Evolutionary conservation across 2,329 filamentous ascomycete genomes (phyloP).

Genomic region (Diaporthe aspalathi): DNA sequence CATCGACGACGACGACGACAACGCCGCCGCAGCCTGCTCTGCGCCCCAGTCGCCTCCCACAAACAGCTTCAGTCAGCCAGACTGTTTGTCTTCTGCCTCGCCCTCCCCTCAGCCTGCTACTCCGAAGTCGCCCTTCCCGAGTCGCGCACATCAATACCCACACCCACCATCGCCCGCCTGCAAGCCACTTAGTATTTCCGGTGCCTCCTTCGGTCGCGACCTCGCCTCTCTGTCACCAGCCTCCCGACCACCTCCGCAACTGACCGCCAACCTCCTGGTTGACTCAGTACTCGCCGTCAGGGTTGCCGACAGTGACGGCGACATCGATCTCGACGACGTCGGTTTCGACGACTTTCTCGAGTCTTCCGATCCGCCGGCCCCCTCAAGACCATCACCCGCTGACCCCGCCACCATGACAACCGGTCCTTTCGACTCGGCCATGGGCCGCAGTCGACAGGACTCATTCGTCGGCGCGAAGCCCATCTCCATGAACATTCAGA

Average conservation of each 20-base stretch:
- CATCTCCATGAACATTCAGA: slow-evolving; percentile 75
- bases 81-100: slow-evolving; percentile 52
- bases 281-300: slow-evolving; percentile 39
- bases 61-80: slow-evolving; percentile 48
- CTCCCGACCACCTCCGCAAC: slow-evolving; percentile 39
- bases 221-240: slow-evolving; percentile 43
- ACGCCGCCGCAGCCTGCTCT: slow-evolving; percentile 41
- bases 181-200: slow-evolving; percentile 41
- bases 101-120: slow-evolving; percentile 59
- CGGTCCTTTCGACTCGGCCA: slow-evolving; percentile 68
- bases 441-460: slow-evolving; percentile 70
- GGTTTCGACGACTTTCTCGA: slow-evolving; percentile 47
- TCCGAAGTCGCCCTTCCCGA: slow-evolving; percentile 50
- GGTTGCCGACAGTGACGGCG: slow-evolving; percentile 40
- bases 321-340: slow-evolving; percentile 45
- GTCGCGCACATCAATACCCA: slow-evolving; percentile 38
- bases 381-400: slow-evolving; percentile 42
- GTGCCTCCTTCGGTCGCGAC: slow-evolving; percentile 42
- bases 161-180: slow-evolving; percentile 43
- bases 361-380: slow-evolving; percentile 16
- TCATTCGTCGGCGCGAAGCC: slow-evolving; percentile 74
- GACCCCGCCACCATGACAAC: slow-evolving; percentile 66
- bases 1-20: slow-evolving; percentile 26
- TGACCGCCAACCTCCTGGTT: slow-evolving; percentile 43
- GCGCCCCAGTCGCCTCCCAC: slow-evolving; percentile 43